Percentiles rank a stretch among this genome's conserved stretches.
phyloP scores from a whole-genome alignment of 1,284 basidiomycete species.

The Cryptococcus sp. region DNA sequence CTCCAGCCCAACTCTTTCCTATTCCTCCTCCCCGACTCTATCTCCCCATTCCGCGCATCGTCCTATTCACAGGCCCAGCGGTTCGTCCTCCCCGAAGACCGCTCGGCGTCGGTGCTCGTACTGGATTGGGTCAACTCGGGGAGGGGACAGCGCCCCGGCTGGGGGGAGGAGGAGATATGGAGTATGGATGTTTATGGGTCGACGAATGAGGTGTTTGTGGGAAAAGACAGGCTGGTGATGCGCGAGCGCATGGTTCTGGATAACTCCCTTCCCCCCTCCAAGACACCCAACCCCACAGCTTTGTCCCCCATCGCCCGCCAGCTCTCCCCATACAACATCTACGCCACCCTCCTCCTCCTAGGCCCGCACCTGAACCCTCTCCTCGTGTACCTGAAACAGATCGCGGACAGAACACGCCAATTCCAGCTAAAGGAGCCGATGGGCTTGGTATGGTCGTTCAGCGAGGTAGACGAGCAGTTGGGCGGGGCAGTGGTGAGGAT shows the following conservation, averaged over 20 bases:
- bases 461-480: slow-evolving; percentile 22
- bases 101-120: slow-evolving; percentile 61
- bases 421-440: slow-evolving; percentile 37
- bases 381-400: slow-evolving; percentile 22
- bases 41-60: slow-evolving; percentile 84
- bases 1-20: slow-evolving; percentile 59
- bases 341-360: slow-evolving; percentile 44
- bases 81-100: slow-evolving; percentile 53
- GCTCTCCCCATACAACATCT: slow-evolving; percentile 48
- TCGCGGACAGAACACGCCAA: slow-evolving; percentile 30
- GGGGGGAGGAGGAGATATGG: slow-evolving; percentile 76
- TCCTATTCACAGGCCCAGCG: slow-evolving; percentile 76
- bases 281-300: neutral
- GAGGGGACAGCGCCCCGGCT: slow-evolving; percentile 48
- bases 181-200: slow-evolving; percentile 79
- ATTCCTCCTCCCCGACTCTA: slow-evolving; percentile 82
- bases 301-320: slow-evolving; percentile 19
- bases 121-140: slow-evolving; percentile 93
- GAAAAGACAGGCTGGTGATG: slow-evolving; percentile 58
- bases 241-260: slow-evolving; percentile 75
- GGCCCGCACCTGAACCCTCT: slow-evolving; percentile 38
- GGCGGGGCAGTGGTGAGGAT: slow-evolving; percentile 41
- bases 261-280: slow-evolving; percentile 55
- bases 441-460: slow-evolving; percentile 44
- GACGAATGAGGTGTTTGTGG: slow-evolving; percentile 75